Conservation (phyloP, 108 stramenopile species). For the Skeletonema grethae region DNA sequence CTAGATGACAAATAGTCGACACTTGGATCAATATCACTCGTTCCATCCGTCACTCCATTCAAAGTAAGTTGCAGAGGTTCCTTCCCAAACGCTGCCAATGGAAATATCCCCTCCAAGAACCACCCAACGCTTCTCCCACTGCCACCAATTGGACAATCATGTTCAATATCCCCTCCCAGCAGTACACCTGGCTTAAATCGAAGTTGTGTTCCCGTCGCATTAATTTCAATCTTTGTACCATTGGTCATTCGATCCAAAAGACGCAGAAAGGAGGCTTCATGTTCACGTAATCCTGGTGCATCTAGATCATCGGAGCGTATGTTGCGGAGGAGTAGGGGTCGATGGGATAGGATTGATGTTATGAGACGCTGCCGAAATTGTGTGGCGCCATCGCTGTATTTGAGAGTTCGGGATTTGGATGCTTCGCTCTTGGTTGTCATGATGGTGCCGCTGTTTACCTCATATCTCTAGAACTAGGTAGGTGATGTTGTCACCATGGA, state of each 20-base stretch:
- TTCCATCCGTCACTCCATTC: constrained; percentile 82
- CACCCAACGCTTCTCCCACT: constrained; percentile 82
- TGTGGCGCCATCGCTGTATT: constrained; percentile 85
- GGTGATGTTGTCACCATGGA: too few species aligned
- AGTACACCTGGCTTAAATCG: constrained; percentile 93
- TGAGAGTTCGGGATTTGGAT: constrained; percentile 38
- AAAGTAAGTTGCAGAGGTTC: constrained; percentile 79
- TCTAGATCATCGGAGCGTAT: constrained; percentile 81
- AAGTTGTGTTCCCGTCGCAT: constrained; percentile 96
- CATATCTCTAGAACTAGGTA: too few species aligned
- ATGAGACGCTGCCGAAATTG: constrained; percentile 85
- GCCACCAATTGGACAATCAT: constrained; percentile 77
- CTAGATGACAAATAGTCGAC: constrained; percentile 83
- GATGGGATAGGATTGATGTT: constrained; percentile 75
- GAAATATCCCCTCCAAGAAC: constrained; percentile 97
- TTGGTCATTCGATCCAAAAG: constrained; percentile 95
- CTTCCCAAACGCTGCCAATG: constrained; percentile 95
- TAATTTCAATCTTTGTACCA: constrained; percentile 95
- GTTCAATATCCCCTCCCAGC: constrained; percentile 85
- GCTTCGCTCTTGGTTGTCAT: background rate
- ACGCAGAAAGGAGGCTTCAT: constrained; percentile 89
- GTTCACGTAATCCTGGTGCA: constrained; percentile 78
- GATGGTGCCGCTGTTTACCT: background rate
- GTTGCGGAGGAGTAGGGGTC: constrained; percentile 82
- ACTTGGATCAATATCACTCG: constrained; percentile 73